Percentiles rank a stretch among this genome's conserved stretches.
These are phyloP conservation scores for Anacardium occidentale DNA, from an alignment of 345 rosid species.

Conservation along the genomic window DNA sequence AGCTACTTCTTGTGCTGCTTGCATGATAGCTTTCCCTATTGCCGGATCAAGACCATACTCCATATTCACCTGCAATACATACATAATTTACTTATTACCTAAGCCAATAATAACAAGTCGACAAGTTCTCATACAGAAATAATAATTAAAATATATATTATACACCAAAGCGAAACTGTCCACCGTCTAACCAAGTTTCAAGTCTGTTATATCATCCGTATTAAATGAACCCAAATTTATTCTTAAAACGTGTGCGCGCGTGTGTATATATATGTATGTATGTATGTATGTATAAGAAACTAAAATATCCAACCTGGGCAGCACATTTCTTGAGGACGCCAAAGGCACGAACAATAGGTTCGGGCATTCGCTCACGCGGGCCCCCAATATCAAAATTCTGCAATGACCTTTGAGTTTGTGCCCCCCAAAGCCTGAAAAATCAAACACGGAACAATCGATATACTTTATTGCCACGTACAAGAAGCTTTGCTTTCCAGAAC, in stretches of 20 bases:
- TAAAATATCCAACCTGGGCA: slow-evolving; percentile 57
- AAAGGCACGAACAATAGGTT: slow-evolving; percentile 89
- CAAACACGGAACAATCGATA: not conserved
- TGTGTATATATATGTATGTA: no score
- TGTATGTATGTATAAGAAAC: not conserved
- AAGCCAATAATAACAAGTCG: not conserved
- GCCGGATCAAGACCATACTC: slow-evolving; percentile 90
- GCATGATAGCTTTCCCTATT: slow-evolving; percentile 83
- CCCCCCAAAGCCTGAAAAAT: slow-evolving; percentile 79
- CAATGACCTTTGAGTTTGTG: slow-evolving; percentile 92
- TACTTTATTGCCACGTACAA: not conserved
- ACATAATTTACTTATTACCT: not conserved
- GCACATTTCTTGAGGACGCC: slow-evolving; percentile 94
- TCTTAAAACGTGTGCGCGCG: no score
- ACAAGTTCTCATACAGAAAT: not conserved
- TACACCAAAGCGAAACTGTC: not conserved
- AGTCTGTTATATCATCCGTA: not conserved
- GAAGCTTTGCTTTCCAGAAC: not conserved
- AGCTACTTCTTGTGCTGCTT: slow-evolving; percentile 92
- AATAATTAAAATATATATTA: not conserved
- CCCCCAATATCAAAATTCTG: slow-evolving; percentile 97
- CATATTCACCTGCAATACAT: slow-evolving; percentile 65
- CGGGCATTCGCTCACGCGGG: slow-evolving; percentile 89
- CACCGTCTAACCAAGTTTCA: not conserved
- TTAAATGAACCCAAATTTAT: not conserved